Conservation (phyloP, 1,139 yeast species). For the Taphrina wiesneri region DNA sequence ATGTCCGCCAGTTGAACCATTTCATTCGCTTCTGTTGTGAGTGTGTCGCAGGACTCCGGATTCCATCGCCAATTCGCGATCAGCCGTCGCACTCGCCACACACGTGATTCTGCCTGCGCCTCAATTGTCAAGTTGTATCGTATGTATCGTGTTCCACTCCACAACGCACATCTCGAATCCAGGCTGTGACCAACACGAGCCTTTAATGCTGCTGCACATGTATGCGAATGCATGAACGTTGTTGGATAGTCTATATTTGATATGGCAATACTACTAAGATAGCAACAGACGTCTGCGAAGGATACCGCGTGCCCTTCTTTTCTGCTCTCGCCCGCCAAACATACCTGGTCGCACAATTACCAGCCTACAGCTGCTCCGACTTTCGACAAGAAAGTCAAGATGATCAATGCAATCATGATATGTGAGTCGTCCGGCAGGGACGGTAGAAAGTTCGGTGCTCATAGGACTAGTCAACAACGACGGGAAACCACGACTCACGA, state of each 20-base stretch:
- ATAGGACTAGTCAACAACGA: constrained; percentile 68
- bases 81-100: neutral
- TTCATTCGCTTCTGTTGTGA: neutral
- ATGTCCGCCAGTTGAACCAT: neutral
- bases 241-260: no score
- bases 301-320: no score
- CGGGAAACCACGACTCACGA: constrained; percentile 88
- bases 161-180: neutral
- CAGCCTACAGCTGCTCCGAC: no score
- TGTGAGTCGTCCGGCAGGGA: constrained; percentile 57
- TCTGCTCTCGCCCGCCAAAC: no score
- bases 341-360: no score
- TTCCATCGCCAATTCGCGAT: no score
- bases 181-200: neutral
- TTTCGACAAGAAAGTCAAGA: constrained; percentile 43
- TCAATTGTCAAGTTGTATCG: neutral
- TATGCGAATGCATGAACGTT: no score
- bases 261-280: no score
- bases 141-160: neutral
- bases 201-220: no score
- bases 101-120: neutral
- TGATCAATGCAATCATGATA: constrained; percentile 89
- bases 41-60: neutral
- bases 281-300: no score
- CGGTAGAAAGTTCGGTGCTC: neutral